phyloP scores from a whole-genome alignment of 164 flowering plant species.

The Berberis thunbergii region DNA sequence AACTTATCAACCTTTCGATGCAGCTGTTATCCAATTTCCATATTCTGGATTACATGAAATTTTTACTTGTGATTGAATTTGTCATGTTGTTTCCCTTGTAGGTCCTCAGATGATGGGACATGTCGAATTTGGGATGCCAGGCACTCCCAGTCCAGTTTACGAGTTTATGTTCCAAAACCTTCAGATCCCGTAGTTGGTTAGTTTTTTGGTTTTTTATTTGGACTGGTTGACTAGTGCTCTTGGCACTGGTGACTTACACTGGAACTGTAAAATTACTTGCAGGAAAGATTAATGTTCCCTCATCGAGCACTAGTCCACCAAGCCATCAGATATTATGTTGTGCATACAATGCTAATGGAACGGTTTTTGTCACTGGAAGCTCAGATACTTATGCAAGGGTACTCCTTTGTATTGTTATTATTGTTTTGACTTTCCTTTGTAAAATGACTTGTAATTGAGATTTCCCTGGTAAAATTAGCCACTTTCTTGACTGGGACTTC shows the following conservation, averaged over 20 bases:
- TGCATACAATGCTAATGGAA: constrained; percentile 92
- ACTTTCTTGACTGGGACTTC: not conserved
- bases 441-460: not conserved
- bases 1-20: too few relatives aligned
- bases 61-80: too few relatives aligned
- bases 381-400: constrained; percentile 98
- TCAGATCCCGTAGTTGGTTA: constrained; percentile 49
- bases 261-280: constrained; percentile 15
- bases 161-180: constrained; percentile 68
- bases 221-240: constrained; percentile 11
- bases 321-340: constrained; percentile 80
- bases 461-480: too few relatives aligned
- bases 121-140: constrained; percentile 96
- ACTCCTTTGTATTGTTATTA: constrained; percentile 6
- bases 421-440: not conserved
- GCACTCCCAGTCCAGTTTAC: constrained; percentile 42
- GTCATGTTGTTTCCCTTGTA: constrained; percentile 10
- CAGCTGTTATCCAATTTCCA: too few relatives aligned
- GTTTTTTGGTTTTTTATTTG: constrained; percentile 12
- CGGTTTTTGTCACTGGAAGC: constrained; percentile 97
- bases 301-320: constrained; percentile 41
- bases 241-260: constrained; percentile 4
- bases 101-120: constrained; percentile 97
- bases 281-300: constrained; percentile 56
- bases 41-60: too few relatives aligned